These are phyloP conservation scores for Angomonas ambiguus DNA, from an alignment of 208 protist species.

Conservation along the genomic window DNA sequence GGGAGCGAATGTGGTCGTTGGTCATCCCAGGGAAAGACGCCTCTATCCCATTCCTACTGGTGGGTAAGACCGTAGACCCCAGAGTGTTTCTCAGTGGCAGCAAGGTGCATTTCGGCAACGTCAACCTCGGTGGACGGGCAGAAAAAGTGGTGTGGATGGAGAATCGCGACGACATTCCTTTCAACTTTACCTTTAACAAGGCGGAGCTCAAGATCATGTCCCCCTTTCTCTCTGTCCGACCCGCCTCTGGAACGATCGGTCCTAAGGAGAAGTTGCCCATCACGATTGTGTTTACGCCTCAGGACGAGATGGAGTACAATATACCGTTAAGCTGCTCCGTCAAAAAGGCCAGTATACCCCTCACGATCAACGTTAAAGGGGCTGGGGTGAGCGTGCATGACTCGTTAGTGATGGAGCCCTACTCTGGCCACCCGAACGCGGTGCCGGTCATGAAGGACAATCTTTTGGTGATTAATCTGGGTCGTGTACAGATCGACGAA, in stretches of 20 bases:
- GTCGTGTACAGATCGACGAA: constrained; percentile 92
- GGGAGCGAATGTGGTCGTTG: constrained; percentile 92
- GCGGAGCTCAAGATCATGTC: constrained; percentile 28
- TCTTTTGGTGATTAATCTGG: constrained; percentile 73
- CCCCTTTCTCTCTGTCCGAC: constrained; percentile 68
- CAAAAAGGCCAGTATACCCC: constrained; percentile 85
- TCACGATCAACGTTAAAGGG: constrained; percentile 96
- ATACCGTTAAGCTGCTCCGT: constrained; percentile 87
- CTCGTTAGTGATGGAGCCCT: constrained; percentile 60
- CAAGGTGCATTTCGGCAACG: constrained; percentile 89
- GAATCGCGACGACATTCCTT: constrained; percentile 93
- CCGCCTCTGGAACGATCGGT: constrained; percentile 73
- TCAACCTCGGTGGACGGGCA: constrained; percentile 76
- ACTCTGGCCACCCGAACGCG: constrained; percentile 24
- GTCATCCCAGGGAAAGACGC: constrained; percentile 70
- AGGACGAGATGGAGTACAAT: constrained; percentile 92
- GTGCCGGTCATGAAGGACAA: constrained; percentile 19
- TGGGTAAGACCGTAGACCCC: constrained; percentile 92
- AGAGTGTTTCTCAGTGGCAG: constrained; percentile 86
- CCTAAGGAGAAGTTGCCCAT: constrained; percentile 71
- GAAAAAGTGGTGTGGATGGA: constrained; percentile 85
- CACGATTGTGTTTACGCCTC: constrained; percentile 80
- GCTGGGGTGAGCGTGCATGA: constrained; percentile 93
- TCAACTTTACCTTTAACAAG: constrained; percentile 91
- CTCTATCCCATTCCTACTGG: constrained; percentile 92